A percentile compares a stretch with the other conserved stretches of the same genome.
These are phyloP conservation scores for Sporobolomyces roseus DNA, from an alignment of 768 basidiomycete species.

Conservation along the genomic window DNA sequence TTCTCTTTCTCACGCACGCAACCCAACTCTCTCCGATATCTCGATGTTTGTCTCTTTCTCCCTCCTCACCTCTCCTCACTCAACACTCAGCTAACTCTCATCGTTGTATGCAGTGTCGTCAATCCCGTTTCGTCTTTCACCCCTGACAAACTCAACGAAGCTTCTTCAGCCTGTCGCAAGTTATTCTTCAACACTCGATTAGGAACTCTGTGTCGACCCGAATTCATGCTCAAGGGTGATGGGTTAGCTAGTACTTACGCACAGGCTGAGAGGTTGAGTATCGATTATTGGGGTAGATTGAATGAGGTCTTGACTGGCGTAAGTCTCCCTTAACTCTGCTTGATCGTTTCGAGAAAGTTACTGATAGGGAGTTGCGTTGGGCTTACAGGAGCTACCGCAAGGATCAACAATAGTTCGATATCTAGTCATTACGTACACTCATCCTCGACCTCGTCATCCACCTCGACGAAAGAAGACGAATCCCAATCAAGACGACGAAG, in stretches of 20 bases:
- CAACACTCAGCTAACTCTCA: background rate
- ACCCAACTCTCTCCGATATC: slow-evolving; percentile 19
- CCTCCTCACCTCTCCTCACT: background rate
- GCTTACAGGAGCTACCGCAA: background rate
- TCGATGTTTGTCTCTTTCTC: slow-evolving; percentile 4
- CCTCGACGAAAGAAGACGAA: background rate
- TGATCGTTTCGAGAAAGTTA: background rate
- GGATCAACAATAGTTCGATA: background rate
- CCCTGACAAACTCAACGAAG: background rate
- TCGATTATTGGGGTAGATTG: slow-evolving; percentile 20
- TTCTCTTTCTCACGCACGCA: slow-evolving; percentile 18
- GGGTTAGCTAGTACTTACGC: slow-evolving; percentile 8
- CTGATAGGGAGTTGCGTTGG: background rate
- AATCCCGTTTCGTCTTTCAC: background rate
- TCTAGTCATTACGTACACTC: slow-evolving; percentile 8
- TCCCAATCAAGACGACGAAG: too few species aligned
- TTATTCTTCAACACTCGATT: slow-evolving; percentile 26
- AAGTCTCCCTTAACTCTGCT: background rate
- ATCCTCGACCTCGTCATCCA: slow-evolving; percentile 8
- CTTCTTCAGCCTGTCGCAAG: slow-evolving; percentile 11
- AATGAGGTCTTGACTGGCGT: background rate
- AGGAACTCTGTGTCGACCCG: slow-evolving; percentile 16
- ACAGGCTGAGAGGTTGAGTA: slow-evolving; percentile 11
- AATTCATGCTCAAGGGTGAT: slow-evolving; percentile 10
- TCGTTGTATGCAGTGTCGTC: slow-evolving; percentile 1